Base-by-base conservation (phyloP, 176 grass and related monocot species). In the Thalia dealbata region DNA sequence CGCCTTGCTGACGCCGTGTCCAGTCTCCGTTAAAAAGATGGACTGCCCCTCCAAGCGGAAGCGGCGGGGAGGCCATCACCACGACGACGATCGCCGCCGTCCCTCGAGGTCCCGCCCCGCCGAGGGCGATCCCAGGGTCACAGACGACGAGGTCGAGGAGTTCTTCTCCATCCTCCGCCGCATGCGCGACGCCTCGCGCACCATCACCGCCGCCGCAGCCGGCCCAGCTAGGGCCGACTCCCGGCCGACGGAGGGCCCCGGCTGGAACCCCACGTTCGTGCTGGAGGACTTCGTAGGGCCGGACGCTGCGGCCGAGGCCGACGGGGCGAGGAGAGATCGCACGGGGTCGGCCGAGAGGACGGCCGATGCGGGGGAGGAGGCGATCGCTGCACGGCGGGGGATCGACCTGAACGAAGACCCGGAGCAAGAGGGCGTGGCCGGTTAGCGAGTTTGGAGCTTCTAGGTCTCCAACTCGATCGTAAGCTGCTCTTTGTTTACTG, bases 331-430 rank as follows among this genome's bases (percentile, higher is more conserved):
- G 29, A 6, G 8, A 8, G 21, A 50, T 59, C n/a, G 14, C 2
- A 2, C 2, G 4, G 14, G 7, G 3, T 15, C 41, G 14, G 14
- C 73, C 38, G 55, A 58, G 6, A 10, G 10, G 27, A 6, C 13
- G 13, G 15, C 15, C n/a, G n/a, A n/a, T n/a, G n/a, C n/a, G n/a
- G n/a, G n/a, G 45, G 46, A 30, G 63, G 46, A 14, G 46, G 10
- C 2, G 0, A 15, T 15, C n/a, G 61, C 19, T 18, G 32, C 13
- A 16, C 62, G 16, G 28, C 62, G 3, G 18, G 2, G 63, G 24
- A 25, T 64, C 10, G 75, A 77, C 35, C 63, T 77, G 25, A 77
- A 77, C 61, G 62, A 46, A 22, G 75, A 77, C 2, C 61, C 75
- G 26, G 75, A 76, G 22, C 60, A 42, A 14, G 75, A 76, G 60